Conservation (phyloP, 129 eudicot species). For the Scalesia atractyloides region DNA sequence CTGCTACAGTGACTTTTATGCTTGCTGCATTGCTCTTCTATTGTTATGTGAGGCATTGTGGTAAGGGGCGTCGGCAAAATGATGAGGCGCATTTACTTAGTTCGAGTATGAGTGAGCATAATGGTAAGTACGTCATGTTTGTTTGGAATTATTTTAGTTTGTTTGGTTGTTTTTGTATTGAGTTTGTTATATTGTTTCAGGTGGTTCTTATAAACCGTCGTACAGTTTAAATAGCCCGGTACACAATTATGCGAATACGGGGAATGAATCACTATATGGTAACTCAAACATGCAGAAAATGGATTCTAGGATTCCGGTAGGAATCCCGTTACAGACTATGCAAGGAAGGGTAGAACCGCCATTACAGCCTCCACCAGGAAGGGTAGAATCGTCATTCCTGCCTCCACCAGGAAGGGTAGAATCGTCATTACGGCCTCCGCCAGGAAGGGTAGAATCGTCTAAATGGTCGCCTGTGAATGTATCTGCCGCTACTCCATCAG, state of each 20-base stretch:
- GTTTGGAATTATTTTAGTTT: neutral
- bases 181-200: constrained; percentile 39
- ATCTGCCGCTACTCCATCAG: constrained; percentile 28
- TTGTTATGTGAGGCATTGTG: constrained; percentile 51
- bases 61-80: constrained; percentile 43
- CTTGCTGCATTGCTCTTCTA: constrained; percentile 52
- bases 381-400: constrained; percentile 30
- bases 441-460: constrained; percentile 46
- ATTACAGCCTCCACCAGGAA: constrained; percentile 57
- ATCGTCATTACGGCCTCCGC: constrained; percentile 46
- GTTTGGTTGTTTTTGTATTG: constrained; percentile 21
- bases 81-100: constrained; percentile 83
- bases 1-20: constrained; percentile 62
- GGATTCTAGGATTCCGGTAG: constrained; percentile 37
- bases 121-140: constrained; percentile 29
- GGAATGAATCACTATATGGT: constrained; percentile 43
- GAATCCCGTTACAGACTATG: constrained; percentile 48
- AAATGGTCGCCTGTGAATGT: constrained; percentile 29
- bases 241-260: constrained; percentile 44
- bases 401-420: constrained; percentile 59
- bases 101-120: constrained; percentile 62
- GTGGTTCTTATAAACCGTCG: constrained; percentile 52
- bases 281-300: constrained; percentile 35
- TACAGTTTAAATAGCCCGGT: constrained; percentile 38
- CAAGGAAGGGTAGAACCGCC: constrained; percentile 49